Conservation (phyloP, 805 yeast genomes). For the Monosporozyma siamensis region DNA sequence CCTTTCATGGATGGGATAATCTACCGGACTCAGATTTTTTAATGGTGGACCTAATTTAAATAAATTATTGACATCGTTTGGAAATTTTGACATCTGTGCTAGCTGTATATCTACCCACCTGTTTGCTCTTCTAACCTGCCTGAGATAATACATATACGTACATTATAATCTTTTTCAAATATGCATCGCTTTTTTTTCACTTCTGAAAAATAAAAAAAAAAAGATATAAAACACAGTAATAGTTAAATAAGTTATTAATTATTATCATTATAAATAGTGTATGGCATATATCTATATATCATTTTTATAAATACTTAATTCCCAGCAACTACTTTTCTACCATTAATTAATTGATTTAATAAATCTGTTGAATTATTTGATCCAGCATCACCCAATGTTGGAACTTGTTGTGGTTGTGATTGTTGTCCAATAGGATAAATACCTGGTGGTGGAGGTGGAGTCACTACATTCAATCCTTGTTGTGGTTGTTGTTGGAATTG, state of each 20-base stretch:
- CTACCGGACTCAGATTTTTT: conserved; percentile 40
- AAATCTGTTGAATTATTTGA: conserved; percentile 64
- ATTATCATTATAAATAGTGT: no score
- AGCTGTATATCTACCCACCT: no score
- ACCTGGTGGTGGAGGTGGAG: conserved; percentile 64
- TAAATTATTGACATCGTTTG: conserved; percentile 34
- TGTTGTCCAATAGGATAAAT: conserved; percentile 32
- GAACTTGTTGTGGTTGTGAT: conserved; percentile 12
- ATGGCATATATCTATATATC: no score
- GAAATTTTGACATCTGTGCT: conserved; percentile 24
- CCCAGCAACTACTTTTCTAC: conserved; percentile 42
- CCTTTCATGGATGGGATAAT: conserved; percentile 40
- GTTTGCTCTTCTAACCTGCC: no score
- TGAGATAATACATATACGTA: no score
- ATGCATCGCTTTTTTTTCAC: no score
- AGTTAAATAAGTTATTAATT: no score
- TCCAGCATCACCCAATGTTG: conserved; percentile 12
- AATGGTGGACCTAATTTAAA: conserved; percentile 49
- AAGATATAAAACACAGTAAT: no score
- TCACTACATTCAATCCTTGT: conserved; percentile 17
- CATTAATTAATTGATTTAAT: conserved; percentile 76
- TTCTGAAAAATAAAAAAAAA: no score
- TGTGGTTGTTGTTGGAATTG: conserved; percentile 17
- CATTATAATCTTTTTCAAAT: no score
- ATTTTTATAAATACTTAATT: no score